These are phyloP conservation scores for Mycosphaerelloides madeirae DNA, from an alignment of 2,329 filamentous ascomycete species.

Conservation along the genomic window DNA sequence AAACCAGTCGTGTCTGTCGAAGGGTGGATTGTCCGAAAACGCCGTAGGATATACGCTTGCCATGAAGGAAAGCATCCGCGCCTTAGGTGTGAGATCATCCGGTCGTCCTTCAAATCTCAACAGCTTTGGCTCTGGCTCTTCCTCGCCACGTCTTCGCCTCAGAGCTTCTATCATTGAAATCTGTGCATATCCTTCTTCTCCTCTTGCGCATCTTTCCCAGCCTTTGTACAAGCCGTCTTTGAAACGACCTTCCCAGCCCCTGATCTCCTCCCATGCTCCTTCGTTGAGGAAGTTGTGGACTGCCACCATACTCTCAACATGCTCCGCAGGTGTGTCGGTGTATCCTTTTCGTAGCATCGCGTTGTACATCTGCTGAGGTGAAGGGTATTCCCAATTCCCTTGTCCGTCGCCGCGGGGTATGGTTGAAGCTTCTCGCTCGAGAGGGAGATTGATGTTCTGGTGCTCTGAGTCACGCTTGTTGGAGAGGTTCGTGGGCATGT, in stretches of 20 bases:
- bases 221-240: conserved; percentile 60
- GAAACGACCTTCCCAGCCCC: conserved; percentile 89
- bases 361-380: conserved; percentile 99
- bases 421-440: conserved; percentile 75
- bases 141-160: conserved; percentile 13
- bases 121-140: conserved; percentile 61
- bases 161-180: conserved; percentile 23
- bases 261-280: conserved; percentile 92
- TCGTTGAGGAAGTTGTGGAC: conserved; percentile 99
- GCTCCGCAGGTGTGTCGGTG: conserved; percentile 86
- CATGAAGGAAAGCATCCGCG: conserved; percentile 74
- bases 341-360: conserved; percentile 94
- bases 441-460: conserved; percentile 70
- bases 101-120: conserved; percentile 86
- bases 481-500: conserved; percentile 86
- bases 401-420: conserved; percentile 78
- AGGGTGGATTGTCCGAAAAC: conserved; percentile 78
- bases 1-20: conserved; percentile 97
- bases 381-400: conserved; percentile 94
- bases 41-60: conserved; percentile 73
- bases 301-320: conserved; percentile 93
- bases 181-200: conserved; percentile 32
- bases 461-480: conserved; percentile 66
- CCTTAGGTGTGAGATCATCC: conserved; percentile 86
- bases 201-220: conserved; percentile 30